Evolutionary conservation across 805 yeast species (phyloP), one percentile per base, ranked within the genome.

Genomic region (Starmerella bombi): DNA sequence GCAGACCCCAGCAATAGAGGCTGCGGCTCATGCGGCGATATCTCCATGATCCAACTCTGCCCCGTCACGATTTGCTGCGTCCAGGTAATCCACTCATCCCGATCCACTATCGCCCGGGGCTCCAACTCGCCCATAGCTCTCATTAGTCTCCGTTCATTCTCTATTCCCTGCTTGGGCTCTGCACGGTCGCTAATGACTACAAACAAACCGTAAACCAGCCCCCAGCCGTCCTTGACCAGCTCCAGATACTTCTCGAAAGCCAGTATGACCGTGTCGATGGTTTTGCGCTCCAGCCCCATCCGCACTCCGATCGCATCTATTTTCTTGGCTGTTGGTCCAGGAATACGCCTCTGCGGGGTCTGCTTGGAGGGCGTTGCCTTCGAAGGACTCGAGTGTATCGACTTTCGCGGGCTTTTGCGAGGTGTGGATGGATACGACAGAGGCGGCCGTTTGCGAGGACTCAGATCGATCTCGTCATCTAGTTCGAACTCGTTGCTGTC

Each of bases 221-320:
- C 62, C 63, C 63, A 59, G 12, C 50, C 33, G 34, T 60, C 64
- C 29, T 54, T 57, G 9, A 58, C 63, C 17, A 59, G 50, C 16
- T 50, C 52, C 14, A 41, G 34, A 48, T 55, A 59, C 38, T 50
- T 53, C 25, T 34, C 38, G 40, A 49, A 57, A 3, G 59, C 60
- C 10, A 46, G 44, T 6, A 44, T 40, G 8, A 59, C 51, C 6
- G 53, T 49, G 7, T 43, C 42, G 2, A 37, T 32, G 1, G 51
- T 46, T 15, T 23, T 14, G 2, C 23, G 12, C 15, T 31, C 28
- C 7, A 51, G 41, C 3, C 40, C 48, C 40, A 46, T 36, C 7
- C 29, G 30, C 9, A 10, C 37, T 25, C 40, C 47, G 9, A 50
- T 17, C n/a, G 28, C 20, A 4, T 30, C 38, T 6, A 49, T 25